These are phyloP conservation scores for Lachancea dasiensis DNA, from an alignment of 805 yeast species.

Conservation along the genomic window DNA sequence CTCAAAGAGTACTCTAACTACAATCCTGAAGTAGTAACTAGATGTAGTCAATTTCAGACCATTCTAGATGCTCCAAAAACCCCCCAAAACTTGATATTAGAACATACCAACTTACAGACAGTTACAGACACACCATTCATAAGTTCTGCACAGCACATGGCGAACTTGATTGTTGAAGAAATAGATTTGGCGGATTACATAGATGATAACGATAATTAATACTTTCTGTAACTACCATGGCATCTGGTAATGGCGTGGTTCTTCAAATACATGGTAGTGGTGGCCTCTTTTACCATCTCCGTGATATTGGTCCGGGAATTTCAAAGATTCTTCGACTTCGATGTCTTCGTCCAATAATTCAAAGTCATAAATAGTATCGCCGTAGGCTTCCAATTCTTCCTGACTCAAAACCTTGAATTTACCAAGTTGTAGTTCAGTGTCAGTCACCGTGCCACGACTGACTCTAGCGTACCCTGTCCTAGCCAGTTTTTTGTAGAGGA, in stretches of 20 bases:
- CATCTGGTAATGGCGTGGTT: slow-evolving; percentile 64
- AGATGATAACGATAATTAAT: not conserved
- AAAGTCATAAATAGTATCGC: slow-evolving; percentile 46
- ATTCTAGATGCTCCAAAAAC: not conserved
- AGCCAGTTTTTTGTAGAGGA: slow-evolving; percentile 76
- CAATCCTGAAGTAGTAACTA: slow-evolving; percentile 6
- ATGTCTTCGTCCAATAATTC: slow-evolving; percentile 46
- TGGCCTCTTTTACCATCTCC: slow-evolving; percentile 96
- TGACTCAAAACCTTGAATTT: slow-evolving; percentile 61
- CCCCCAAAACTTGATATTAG: slow-evolving; percentile 15
- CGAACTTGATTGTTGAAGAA: slow-evolving; percentile 11
- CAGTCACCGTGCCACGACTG: slow-evolving; percentile 89
- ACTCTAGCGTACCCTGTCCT: slow-evolving; percentile 93
- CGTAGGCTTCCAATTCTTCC: slow-evolving; percentile 28
- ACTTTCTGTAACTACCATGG: slow-evolving; percentile 1
- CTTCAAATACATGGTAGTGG: slow-evolving; percentile 88
- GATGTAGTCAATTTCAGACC: slow-evolving; percentile 5
- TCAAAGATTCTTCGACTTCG: slow-evolving; percentile 51
- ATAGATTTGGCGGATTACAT: slow-evolving; percentile 7
- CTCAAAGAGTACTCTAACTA: slow-evolving; percentile 3
- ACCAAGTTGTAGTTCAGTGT: slow-evolving; percentile 93
- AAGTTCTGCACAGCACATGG: slow-evolving; percentile 5
- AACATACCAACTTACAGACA: slow-evolving; percentile 26
- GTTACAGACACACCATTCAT: slow-evolving; percentile 7
- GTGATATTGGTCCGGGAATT: slow-evolving; percentile 72